These are phyloP conservation scores for Funneliformis caledonium DNA, from an alignment of 371 early-diverging fungal species.

Conservation along the genomic window DNA sequence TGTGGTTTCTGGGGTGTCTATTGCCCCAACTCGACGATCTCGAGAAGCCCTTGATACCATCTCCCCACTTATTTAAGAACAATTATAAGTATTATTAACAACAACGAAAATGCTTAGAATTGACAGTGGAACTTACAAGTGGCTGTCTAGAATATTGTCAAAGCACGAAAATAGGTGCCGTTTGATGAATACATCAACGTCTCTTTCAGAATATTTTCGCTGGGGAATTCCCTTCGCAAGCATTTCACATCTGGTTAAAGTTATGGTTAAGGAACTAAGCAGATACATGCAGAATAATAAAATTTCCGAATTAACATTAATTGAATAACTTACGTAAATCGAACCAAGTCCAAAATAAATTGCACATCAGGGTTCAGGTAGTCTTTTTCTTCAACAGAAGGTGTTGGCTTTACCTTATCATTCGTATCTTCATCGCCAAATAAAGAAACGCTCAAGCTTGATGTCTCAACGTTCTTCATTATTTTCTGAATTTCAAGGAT, in stretches of 20 bases:
- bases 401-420: background rate
- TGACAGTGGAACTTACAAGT: slow-evolving; percentile 35
- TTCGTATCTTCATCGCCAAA: slow-evolving; percentile 6
- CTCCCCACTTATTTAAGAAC: slow-evolving; percentile 25
- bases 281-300: background rate
- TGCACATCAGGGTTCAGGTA: background rate
- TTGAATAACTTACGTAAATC: slow-evolving; percentile 29
- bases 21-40: slow-evolving; percentile 17
- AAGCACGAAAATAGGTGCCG: slow-evolving; percentile 39
- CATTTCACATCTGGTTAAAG: slow-evolving; percentile 34
- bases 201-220: slow-evolving; percentile 39
- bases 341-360: slow-evolving; percentile 13
- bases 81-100: slow-evolving; percentile 11
- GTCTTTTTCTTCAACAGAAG: background rate
- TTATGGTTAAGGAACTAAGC: background rate
- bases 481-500: slow-evolving; percentile 3
- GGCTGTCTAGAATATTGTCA: slow-evolving; percentile 35
- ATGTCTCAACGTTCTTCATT: background rate
- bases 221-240: slow-evolving; percentile 30
- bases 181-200: slow-evolving; percentile 38
- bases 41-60: slow-evolving; percentile 28
- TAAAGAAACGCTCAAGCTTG: background rate
- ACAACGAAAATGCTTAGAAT: slow-evolving; percentile 6
- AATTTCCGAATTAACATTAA: background rate
- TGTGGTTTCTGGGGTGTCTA: slow-evolving; percentile 30